Base-by-base conservation (phyloP, 306 rosid species). In the Glycine latifolia region DNA sequence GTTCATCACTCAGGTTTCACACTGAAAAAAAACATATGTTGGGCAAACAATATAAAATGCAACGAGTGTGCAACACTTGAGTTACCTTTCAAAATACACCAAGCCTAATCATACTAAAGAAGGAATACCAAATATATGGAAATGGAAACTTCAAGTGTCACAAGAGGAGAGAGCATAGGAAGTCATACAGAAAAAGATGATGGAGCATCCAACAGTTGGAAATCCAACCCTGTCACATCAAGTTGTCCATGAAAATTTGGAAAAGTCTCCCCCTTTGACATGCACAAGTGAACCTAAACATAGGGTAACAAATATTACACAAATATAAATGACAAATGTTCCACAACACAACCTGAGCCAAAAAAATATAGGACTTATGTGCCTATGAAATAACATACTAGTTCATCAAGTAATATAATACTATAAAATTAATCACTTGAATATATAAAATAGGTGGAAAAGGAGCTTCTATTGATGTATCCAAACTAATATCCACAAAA, bases 221-320 rank as follows among this genome's bases (percentile, higher is more conserved):
- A 95, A 67, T 88, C 91, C 94, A 91, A 80, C 81, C 97, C 97
- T 3, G 86, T 90, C 81, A 91, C 93, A 76, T 95, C 97, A 88
- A 95, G 97, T 85, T 90, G 98, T 84, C 98, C 98, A 43, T 95
- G 95, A 81, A 95, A 86, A 88, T 92, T 92, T 35, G 97, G 97
- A 88, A 95, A 95, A 63, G 88, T 87, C 87, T 95, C 98, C 84
- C 94, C 97, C 66, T 80, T 89, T 73, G 97, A 92, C 98, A 95
- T 86, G 91, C 97, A 91, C 86, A 95, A 73, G 87, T 92, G 97
- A 88, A 95, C 97, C 98, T 95, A 90, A 77, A 79, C 84, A 81
- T 63, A 70, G 62, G 58, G 60, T 44, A 55, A 71, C 54, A 65
- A 46, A 75, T 73, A 68, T 52, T 46, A 67, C 15, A 72, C 1